These are phyloP conservation scores for Trichoderma afroharzianum DNA, from an alignment of 2,329 filamentous ascomycete genomes.

Conservation along the genomic window DNA sequence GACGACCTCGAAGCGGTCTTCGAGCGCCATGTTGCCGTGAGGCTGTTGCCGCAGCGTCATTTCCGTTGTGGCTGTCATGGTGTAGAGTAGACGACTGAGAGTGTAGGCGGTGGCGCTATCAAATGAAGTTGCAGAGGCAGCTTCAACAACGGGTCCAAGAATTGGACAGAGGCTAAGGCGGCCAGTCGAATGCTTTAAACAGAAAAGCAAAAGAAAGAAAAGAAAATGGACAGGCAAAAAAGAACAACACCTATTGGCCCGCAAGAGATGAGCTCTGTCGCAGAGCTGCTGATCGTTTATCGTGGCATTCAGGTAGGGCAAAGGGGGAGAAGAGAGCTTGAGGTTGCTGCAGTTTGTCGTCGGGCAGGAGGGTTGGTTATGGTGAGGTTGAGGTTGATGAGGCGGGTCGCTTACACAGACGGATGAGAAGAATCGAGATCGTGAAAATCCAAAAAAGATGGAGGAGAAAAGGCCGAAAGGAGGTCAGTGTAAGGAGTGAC, in stretches of 20 bases:
- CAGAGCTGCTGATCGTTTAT: constrained; percentile 35
- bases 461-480: constrained; percentile 16
- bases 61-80: constrained; percentile 75
- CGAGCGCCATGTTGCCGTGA: constrained; percentile 62
- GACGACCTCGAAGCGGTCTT: constrained; percentile 93
- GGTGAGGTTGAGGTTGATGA: background rate
- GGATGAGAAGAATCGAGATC: constrained; percentile 11
- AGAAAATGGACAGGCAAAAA: constrained; percentile 19
- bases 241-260: constrained; percentile 25
- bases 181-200: constrained; percentile 1
- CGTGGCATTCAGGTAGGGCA: constrained; percentile 34
- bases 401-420: constrained; percentile 15
- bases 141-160: background rate
- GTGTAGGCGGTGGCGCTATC: background rate
- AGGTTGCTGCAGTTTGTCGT: background rate
- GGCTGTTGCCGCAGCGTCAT: constrained; percentile 65
- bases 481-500: constrained; percentile 33
- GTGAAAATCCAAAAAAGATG: constrained; percentile 15
- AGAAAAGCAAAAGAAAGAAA: background rate
- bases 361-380: background rate
- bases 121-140: background rate
- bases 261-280: constrained; percentile 31
- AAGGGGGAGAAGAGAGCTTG: background rate
- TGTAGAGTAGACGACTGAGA: constrained; percentile 19
- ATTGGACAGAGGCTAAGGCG: background rate